Evolutionary conservation across 345 rosid genomes (phyloP), one percentile per base, ranked within the genome.

Genomic region (Odontarrhena argentea): DNA sequence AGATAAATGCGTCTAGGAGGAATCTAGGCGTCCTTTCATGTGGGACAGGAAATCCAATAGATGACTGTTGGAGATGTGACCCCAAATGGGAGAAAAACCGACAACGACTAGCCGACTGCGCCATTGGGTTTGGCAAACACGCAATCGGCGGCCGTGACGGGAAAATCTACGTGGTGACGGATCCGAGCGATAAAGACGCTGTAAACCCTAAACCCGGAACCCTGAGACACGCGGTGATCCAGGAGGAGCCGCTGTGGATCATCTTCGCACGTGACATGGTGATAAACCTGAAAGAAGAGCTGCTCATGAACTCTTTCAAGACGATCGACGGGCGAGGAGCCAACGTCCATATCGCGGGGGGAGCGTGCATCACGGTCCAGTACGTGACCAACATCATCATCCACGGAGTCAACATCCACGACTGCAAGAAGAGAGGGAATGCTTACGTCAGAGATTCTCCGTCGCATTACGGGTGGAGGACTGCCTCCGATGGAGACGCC

Each of bases 11-110:
- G 22, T 82, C 87, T 6, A 78, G 87, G 77, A 83, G 91, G 76
- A 83, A 82, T 13, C 64, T 81, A 55, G 91, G 83, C 0, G 83
- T 63, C 66, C 80, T 85, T 6, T 83, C 91, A 1, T 81, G 91
- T 50, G 87, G 83, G 49, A 78, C 87, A 5, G 91, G 87, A 1
- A 85, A 85, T 18, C 87, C 91, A 1, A 83, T 85, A 0, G 91
- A 85, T 9, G 86, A 85, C 30, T 85, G 91, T 74, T 85, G 91
- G 91, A 79, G 87, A 59, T 85, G 87, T 13, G 86, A 85, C 68
- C 70, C 76, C 0, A 60, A 78, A 1, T 85, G 87, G 91, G 84
- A 74, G 22, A 73, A 76, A 45, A 81, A 81, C 74, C 72, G 91
- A 38, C 77, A 83, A 73, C 71, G 78, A 38, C 77, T 85, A 18